phyloP scores from a whole-genome alignment of 768 basidiomycete genomes.

The Ramaria rubella region DNA sequence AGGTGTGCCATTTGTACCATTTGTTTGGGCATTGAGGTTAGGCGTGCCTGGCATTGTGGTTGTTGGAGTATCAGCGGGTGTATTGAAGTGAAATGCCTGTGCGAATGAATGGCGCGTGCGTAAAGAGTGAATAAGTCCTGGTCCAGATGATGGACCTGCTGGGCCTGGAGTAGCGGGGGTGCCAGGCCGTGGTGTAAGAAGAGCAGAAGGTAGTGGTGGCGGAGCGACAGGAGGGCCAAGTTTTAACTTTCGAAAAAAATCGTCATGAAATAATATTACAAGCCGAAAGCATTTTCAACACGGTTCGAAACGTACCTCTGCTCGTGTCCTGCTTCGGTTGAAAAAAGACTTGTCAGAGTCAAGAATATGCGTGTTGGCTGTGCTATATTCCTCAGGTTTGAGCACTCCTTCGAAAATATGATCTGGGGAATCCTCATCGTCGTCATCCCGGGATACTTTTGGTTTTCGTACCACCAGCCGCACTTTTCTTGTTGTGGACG shows the following conservation, averaged over 20 bases:
- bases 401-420: conserved; percentile 86
- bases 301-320: conserved; percentile 54
- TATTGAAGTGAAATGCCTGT: conserved; percentile 16
- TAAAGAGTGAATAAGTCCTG: conserved; percentile 13
- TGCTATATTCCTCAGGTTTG: conserved; percentile 60
- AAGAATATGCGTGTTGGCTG: conserved; percentile 55
- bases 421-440: conserved; percentile 44
- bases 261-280: background rate
- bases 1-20: conserved; percentile 10
- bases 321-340: conserved; percentile 60
- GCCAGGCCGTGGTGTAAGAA: conserved; percentile 9
- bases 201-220: conserved; percentile 21
- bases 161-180: conserved; percentile 31
- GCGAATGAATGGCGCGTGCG: background rate
- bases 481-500: background rate
- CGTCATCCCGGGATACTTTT: conserved; percentile 22
- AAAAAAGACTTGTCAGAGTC: conserved; percentile 61
- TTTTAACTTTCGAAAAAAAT: conserved; percentile 22
- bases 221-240: conserved; percentile 34
- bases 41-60: conserved; percentile 6
- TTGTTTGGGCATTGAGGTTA: conserved; percentile 14
- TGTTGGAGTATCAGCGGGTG: background rate
- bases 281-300: background rate
- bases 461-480: conserved; percentile 4
- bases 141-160: conserved; percentile 24